Evolutionary conservation across 805 yeast genomes (phyloP).

Genomic region (Cyberlindnera mississippiensis): DNA sequence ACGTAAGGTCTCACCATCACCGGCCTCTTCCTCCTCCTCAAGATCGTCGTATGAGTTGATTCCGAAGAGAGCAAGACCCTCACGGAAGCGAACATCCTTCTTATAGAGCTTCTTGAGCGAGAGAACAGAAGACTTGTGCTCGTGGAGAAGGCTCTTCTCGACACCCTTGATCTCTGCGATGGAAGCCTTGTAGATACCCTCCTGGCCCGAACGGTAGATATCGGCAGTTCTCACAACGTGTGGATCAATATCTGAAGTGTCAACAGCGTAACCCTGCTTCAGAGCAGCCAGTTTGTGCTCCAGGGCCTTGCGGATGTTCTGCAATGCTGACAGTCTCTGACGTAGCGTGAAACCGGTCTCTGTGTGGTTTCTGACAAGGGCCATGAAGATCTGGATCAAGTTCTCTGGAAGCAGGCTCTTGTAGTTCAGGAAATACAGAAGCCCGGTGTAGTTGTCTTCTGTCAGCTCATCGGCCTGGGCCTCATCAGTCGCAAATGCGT

Average conservation of each 20-base stretch:
- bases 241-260: slow-evolving; percentile 13
- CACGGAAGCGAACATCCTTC: slow-evolving; percentile 45
- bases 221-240: slow-evolving; percentile 30
- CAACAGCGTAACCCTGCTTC: slow-evolving; percentile 11
- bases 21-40: slow-evolving; percentile 30
- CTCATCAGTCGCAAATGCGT: slow-evolving; percentile 31
- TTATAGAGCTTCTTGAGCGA: slow-evolving; percentile 50
- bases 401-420: slow-evolving; percentile 19
- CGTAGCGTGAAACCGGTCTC: slow-evolving; percentile 39
- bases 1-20: slow-evolving; percentile 36
- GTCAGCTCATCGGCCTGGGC: slow-evolving; percentile 3
- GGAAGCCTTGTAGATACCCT: slow-evolving; percentile 39
- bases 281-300: slow-evolving; percentile 40
- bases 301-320: slow-evolving; percentile 49
- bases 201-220: slow-evolving; percentile 49
- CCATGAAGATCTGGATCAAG: slow-evolving; percentile 31
- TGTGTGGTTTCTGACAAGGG: slow-evolving; percentile 33
- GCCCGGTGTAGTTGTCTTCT: slow-evolving; percentile 28
- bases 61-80: slow-evolving; percentile 47
- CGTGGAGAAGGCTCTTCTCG: slow-evolving; percentile 47
- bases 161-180: slow-evolving; percentile 40
- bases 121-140: slow-evolving; percentile 39
- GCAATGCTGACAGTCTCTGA: slow-evolving; percentile 55
- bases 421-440: slow-evolving; percentile 32
- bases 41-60: slow-evolving; percentile 42